Conservation (phyloP, 1,284 basidiomycete species). For the Irpex sp. region DNA sequence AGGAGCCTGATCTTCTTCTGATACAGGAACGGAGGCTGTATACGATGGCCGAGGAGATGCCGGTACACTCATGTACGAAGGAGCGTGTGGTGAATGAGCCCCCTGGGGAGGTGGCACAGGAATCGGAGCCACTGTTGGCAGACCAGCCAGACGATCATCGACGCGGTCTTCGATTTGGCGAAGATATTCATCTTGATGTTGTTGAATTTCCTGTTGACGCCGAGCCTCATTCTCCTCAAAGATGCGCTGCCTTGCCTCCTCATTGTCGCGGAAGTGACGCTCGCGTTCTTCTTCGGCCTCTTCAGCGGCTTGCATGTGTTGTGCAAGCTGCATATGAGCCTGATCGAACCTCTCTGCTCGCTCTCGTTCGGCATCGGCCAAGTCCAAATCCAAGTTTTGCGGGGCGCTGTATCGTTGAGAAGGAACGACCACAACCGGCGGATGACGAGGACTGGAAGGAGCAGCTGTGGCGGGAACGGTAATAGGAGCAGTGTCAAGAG, state of each 20-base stretch:
- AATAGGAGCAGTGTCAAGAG: background rate
- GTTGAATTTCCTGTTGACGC: conserved; percentile 44
- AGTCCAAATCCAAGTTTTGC: conserved; percentile 34
- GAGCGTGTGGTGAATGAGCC: conserved; percentile 3
- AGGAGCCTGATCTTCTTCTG: background rate
- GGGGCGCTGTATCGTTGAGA: conserved; percentile 25
- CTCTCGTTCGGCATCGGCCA: conserved; percentile 47
- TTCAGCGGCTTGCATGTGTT: conserved; percentile 43
- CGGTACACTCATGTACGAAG: background rate
- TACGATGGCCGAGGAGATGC: background rate
- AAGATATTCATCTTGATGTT: conserved; percentile 48
- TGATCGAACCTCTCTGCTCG: conserved; percentile 54
- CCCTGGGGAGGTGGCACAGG: conserved; percentile 11
- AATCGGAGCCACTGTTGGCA: conserved; percentile 16
- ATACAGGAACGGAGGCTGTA: background rate
- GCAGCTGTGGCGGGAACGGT: background rate
- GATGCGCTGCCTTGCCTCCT: conserved; percentile 58
- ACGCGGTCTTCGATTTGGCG: conserved; percentile 45
- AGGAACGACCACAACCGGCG: conserved; percentile 4
- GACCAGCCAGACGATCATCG: conserved; percentile 26
- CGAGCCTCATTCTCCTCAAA: conserved; percentile 58
- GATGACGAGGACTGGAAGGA: background rate
- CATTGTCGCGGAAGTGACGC: conserved; percentile 54
- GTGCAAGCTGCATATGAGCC: conserved; percentile 40
- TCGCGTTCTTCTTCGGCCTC: conserved; percentile 62